Evolutionary conservation across 2,329 filamentous ascomycete species (phyloP).

Genomic region (Lachnellula suecica): DNA sequence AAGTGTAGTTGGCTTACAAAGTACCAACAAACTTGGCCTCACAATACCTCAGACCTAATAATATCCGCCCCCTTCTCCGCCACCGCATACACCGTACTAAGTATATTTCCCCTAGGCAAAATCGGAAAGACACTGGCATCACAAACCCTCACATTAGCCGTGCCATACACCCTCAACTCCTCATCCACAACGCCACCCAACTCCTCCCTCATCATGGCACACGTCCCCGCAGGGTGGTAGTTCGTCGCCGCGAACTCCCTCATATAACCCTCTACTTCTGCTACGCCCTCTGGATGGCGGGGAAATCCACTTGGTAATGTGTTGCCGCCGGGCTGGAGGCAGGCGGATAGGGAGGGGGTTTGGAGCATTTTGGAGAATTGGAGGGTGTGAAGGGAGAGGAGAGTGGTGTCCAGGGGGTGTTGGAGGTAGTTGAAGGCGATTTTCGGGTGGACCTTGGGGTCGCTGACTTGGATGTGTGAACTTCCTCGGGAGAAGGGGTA

Average conservation of each 20-base stretch:
- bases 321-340: constrained; percentile 26
- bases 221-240: constrained; percentile 20
- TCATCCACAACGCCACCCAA: constrained; percentile 21
- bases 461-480: constrained; percentile 39
- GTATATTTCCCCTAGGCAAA: constrained; percentile 17
- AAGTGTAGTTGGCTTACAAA: no score
- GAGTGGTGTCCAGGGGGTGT: constrained; percentile 41
- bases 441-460: constrained; percentile 33
- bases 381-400: constrained; percentile 37
- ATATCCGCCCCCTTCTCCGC: constrained; percentile 21
- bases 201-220: constrained; percentile 17
- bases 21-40: no score
- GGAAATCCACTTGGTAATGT: constrained; percentile 1
- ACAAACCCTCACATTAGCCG: constrained; percentile 17
- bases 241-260: constrained; percentile 5
- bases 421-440: constrained; percentile 43
- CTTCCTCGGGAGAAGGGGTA: constrained; percentile 41
- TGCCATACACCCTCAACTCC: constrained; percentile 20
- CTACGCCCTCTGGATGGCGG: background rate
- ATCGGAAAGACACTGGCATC: constrained; percentile 22
- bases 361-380: constrained; percentile 26
- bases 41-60: no score
- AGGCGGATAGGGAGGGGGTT: constrained; percentile 25
- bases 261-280: constrained; percentile 14
- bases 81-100: constrained; percentile 19